phyloP scores from a whole-genome alignment of 2,329 filamentous ascomycete species.

The Calonectria pseudoturangicola region DNA sequence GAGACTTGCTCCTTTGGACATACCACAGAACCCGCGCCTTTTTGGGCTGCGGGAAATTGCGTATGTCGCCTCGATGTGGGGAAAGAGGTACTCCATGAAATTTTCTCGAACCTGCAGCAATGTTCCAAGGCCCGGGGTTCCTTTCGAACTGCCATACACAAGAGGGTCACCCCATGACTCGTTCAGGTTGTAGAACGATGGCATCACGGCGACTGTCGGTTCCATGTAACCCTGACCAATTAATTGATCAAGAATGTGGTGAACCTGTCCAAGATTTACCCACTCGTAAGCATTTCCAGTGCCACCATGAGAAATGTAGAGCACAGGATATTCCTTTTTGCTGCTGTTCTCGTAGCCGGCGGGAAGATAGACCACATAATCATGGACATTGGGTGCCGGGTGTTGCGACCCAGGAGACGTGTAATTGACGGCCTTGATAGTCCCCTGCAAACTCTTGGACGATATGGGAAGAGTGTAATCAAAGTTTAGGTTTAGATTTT shows the following conservation, averaged over 20 bases:
- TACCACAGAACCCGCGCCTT: not conserved
- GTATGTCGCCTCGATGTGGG: not conserved
- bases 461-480: constrained; percentile 2
- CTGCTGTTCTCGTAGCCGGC: not conserved
- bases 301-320: constrained; percentile 8
- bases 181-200: constrained; percentile 2
- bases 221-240: not conserved
- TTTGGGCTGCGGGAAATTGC: not conserved
- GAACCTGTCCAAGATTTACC: constrained; percentile 7
- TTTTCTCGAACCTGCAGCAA: not conserved
- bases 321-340: not conserved
- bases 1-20: constrained; percentile 13
- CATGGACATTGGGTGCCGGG: not conserved
- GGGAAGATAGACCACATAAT: constrained; percentile 10
- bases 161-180: constrained; percentile 10
- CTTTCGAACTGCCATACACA: not conserved
- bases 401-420: constrained; percentile 4
- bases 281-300: constrained; percentile 8
- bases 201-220: constrained; percentile 8
- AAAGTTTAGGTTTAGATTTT: not conserved
- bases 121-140: not conserved
- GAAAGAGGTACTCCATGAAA: constrained; percentile 8
- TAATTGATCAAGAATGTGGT: constrained; percentile 15
- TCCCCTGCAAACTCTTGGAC: not conserved
- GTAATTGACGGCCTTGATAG: constrained; percentile 3